These are phyloP conservation scores for Hymenotorrendiella dingleyae DNA, from an alignment of 2,329 filamentous ascomycete species.

Conservation along the genomic window DNA sequence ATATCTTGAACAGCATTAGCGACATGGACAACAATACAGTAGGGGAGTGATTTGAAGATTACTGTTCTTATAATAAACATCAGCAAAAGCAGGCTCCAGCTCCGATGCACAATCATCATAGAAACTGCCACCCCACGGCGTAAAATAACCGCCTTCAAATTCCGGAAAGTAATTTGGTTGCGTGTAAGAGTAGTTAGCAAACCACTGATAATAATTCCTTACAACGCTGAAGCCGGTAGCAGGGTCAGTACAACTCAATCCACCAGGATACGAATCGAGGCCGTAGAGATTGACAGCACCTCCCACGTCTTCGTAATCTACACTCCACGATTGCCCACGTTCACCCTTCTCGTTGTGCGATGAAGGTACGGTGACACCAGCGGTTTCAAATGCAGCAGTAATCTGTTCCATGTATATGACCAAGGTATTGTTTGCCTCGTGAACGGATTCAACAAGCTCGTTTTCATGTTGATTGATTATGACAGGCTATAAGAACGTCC, in stretches of 20 bases:
- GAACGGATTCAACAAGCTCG: constrained; percentile 41
- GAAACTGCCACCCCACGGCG: constrained; percentile 46
- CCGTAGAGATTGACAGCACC: constrained; percentile 47
- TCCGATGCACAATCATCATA: constrained; percentile 45
- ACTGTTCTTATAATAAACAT: constrained; percentile 52
- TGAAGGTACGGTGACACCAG: constrained; percentile 43
- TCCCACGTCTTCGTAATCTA: constrained; percentile 50
- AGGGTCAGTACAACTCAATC: constrained; percentile 44
- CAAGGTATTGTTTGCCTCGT: constrained; percentile 38
- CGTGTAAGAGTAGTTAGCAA: constrained; percentile 47
- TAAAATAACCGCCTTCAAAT: constrained; percentile 48
- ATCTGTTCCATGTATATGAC: constrained; percentile 49
- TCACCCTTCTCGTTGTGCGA: constrained; percentile 47
- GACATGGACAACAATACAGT: no score
- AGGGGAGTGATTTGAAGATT: no score
- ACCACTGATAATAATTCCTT: constrained; percentile 51
- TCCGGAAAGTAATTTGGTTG: constrained; percentile 49
- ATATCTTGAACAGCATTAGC: no score
- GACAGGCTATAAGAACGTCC: constrained; percentile 31
- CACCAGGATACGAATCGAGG: constrained; percentile 41
- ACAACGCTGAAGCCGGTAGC: constrained; percentile 43
- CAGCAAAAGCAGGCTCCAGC: constrained; percentile 42
- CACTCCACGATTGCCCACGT: constrained; percentile 44
- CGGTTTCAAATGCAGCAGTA: constrained; percentile 38
- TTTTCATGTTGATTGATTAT: constrained; percentile 50